Evolutionary conservation across 768 basidiomycete genomes (phyloP).

Genomic region (Leucosporidium yakuticum): DNA sequence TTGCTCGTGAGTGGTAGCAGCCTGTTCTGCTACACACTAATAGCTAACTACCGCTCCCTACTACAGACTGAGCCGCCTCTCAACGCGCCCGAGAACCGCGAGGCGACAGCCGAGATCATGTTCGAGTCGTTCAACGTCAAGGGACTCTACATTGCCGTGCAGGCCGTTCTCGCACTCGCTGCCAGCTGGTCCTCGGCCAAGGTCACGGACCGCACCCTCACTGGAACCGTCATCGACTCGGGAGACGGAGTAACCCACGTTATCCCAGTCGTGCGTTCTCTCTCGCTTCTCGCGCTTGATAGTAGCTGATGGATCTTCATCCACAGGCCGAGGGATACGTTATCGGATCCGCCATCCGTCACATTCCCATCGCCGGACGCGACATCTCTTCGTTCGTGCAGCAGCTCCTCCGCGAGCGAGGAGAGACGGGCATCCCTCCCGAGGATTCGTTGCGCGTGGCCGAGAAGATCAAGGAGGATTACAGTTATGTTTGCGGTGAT

Average conservation of each 20-base stretch:
- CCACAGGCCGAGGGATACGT: constrained; percentile 85
- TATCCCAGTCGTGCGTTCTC: constrained; percentile 53
- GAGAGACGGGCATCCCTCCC: constrained; percentile 80
- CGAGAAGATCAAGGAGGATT: constrained; percentile 92
- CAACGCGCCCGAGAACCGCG: constrained; percentile 95
- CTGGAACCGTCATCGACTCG: constrained; percentile 94
- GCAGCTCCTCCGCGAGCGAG: constrained; percentile 89
- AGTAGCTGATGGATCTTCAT: background rate
- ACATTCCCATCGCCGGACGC: constrained; percentile 95
- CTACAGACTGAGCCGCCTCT: constrained; percentile 94
- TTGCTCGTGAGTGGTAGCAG: constrained; percentile 61
- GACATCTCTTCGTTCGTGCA: constrained; percentile 96
- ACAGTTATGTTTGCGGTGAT: constrained; percentile 97
- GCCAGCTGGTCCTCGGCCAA: constrained; percentile 93
- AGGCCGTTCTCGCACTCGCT: constrained; percentile 95
- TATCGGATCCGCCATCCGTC: constrained; percentile 97
- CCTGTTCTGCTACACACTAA: no score
- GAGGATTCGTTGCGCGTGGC: constrained; percentile 91
- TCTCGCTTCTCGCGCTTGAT: constrained; percentile 40
- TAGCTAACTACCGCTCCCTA: background rate
- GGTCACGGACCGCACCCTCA: constrained; percentile 39
- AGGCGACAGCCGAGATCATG: constrained; percentile 99
- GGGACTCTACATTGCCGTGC: constrained; percentile 96
- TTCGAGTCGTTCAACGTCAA: constrained; percentile 99
- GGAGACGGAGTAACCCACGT: constrained; percentile 99